Evolutionary conservation across 2,329 filamentous ascomycete species (phyloP), one percentile per base, ranked within the genome.

Genomic region (Ophiostoma sp.): DNA sequence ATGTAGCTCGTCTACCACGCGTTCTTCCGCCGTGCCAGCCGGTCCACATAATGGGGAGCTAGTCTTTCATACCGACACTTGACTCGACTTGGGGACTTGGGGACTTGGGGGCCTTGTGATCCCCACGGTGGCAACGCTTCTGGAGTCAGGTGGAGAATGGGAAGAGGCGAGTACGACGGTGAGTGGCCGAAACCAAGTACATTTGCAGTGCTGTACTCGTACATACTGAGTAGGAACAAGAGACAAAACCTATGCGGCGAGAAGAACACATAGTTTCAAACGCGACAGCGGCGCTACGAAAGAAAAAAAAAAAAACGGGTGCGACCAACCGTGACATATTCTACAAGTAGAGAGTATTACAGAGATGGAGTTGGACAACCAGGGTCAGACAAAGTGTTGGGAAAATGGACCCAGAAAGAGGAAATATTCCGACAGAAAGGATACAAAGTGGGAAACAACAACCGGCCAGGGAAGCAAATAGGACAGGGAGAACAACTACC

Each of bases 91-190:
- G 44, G 23, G 23, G 27, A 41, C 39, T 41, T 41, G 39, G 39
- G 39, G 39, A 31, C 27, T 31, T 31, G 36, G 23, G 8, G 27
- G 54, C 57, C 57, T 62, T 62, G 57, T 62, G 57, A 62, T 62
- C 27, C 27, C 27, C 27, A 35, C 23, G 27, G 57, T 62, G 57
- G 27, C 27, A 62, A 62, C 27, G 57, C 11, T 62, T 33, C 57
- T 62, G 57, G 57, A 11, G 57, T 62, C 27, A 33, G 8, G 57
- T 62, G 27, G 57, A 13, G 57, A 62, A 33, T 62, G 57, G 57
- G 57, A 62, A 62, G 57, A 62, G 27, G 57, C 57, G 57, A 62
- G 57, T 62, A 33, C 27, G 57, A 62, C 57, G n/a, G 36, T 39
- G 36, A 39, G 44, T 20, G 44, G 20, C 20, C 44, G 44, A 48